Base-by-base conservation (phyloP, 2,329 filamentous ascomycete genomes). In the Cladosporium sp. region DNA sequence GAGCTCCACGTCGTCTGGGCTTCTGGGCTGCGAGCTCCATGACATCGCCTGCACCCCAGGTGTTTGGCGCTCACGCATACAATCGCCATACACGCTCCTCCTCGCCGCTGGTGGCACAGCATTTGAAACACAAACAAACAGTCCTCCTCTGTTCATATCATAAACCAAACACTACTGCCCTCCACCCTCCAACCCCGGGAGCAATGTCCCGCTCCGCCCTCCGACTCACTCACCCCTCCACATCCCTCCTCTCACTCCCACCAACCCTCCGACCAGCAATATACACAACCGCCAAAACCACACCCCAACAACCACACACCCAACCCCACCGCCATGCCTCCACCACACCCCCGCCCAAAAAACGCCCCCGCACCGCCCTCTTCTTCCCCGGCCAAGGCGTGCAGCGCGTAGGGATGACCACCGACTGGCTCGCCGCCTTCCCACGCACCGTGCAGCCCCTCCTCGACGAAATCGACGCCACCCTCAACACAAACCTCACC, bases 341-440 rank as follows among this genome's bases (percentile, higher is more conserved):
- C 54, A 56, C 59, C 18, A 59, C 60, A 11, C 53, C 57, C 32
- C 37, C 54, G 10, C 40, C 34, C 9, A 61, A 59, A 34, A 34
- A 34, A 22, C 65, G 60, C 42, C 65, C 65, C 1, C 61, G 61
- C 40, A 70, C 68, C 9, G 67, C 67, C 49, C 60, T 70, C 49
- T 70, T 70, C 66, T 70, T 70, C 55, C 68, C 68, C 2, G 68
- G 68, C 16, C 66, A 68, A 61, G 67, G 67, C 49, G 65, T 68
- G 11, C 66, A 69, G 49, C 61, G 67, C 35, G 64, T 68, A 10
- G 67, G 67, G 50, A 70, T 70, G 67, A 65, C 61, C 0, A 60
- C 61, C n/a, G 85, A 89, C 42, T 96, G 92, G 90, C 77, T 95
- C 60, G 82, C 90, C 63, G 84, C 86, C 54, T 97, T 96, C 68